Conservation (phyloP, 1,139 yeast genomes). For the Insectozyma bohioensis region DNA sequence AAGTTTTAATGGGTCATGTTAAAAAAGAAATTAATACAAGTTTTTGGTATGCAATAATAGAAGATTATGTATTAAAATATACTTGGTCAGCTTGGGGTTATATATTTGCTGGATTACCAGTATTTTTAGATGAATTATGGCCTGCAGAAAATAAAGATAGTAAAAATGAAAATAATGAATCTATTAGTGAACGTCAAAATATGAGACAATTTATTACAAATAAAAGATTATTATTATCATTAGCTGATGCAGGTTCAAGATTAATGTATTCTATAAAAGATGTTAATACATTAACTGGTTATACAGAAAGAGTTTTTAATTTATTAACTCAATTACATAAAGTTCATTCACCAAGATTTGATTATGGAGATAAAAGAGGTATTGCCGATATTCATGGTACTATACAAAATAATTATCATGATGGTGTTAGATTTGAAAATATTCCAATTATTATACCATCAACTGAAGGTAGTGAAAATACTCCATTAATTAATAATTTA, state of each 20-base stretch:
- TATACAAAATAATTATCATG: conserved; percentile 66
- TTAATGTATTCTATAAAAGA: conserved; percentile 94
- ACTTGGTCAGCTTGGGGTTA: conserved; percentile 96
- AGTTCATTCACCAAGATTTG: conserved; percentile 71
- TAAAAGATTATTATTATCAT: conserved; percentile 82
- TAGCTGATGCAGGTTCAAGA: conserved; percentile 97
- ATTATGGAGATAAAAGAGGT: conserved; percentile 59
- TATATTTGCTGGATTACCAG: conserved; percentile 86
- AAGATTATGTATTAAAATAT: conserved; percentile 84
- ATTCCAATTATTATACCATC: conserved; percentile 83
- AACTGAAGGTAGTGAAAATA: conserved; percentile 52
- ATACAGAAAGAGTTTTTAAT: conserved; percentile 82
- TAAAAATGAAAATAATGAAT: conserved; percentile 11
- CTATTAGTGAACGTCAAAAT: conserved; percentile 47
- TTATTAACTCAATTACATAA: conserved; percentile 75
- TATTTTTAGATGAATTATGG: conserved; percentile 50
- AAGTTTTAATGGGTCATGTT: conserved; percentile 48
- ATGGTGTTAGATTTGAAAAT: conserved; percentile 79
- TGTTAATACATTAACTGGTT: conserved; percentile 87
- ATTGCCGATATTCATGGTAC: conserved; percentile 70
- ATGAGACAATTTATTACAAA: conserved; percentile 91
- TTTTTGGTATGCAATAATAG: conserved; percentile 66
- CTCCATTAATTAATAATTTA: conserved; percentile 54
- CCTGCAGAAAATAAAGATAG: conserved; percentile 20
- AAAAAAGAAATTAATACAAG: conserved; percentile 51